phyloP scores from a whole-genome alignment of 176 grass and related monocot species.

The Coix lacrymajobi region DNA sequence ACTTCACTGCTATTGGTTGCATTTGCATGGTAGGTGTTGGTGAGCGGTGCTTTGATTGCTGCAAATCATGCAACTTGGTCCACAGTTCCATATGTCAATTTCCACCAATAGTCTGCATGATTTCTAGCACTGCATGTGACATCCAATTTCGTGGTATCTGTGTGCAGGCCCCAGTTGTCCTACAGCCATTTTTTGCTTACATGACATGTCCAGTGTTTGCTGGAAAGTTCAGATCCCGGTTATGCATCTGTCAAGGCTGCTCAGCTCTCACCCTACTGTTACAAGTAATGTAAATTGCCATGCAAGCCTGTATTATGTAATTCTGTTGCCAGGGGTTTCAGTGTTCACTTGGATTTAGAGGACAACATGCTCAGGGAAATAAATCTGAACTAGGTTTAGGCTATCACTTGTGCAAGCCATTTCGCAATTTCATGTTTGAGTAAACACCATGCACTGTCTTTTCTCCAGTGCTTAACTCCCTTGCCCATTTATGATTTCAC shows the following conservation, averaged over 20 bases:
- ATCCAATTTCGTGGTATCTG: background rate
- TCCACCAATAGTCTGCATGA: background rate
- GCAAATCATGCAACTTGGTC: background rate
- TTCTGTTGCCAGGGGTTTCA: background rate
- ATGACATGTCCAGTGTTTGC: background rate
- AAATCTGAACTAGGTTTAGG: background rate
- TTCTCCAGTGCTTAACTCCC: background rate
- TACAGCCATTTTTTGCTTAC: background rate
- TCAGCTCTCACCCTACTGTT: background rate
- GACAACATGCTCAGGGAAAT: background rate
- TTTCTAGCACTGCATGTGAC: no score
- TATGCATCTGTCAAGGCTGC: background rate
- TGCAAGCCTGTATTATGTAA: background rate
- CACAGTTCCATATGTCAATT: background rate
- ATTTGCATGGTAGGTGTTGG: slow-evolving; percentile 3
- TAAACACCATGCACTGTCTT: background rate
- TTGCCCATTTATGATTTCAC: background rate
- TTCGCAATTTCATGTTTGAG: background rate
- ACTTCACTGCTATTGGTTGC: background rate
- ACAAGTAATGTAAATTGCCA: background rate
- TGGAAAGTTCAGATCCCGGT: background rate
- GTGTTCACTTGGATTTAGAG: background rate
- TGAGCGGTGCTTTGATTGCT: slow-evolving; percentile 10
- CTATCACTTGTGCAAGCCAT: background rate
- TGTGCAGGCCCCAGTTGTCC: background rate